phyloP scores from a whole-genome alignment of 345 rosid species.

The Eucalyptus paniculata region DNA sequence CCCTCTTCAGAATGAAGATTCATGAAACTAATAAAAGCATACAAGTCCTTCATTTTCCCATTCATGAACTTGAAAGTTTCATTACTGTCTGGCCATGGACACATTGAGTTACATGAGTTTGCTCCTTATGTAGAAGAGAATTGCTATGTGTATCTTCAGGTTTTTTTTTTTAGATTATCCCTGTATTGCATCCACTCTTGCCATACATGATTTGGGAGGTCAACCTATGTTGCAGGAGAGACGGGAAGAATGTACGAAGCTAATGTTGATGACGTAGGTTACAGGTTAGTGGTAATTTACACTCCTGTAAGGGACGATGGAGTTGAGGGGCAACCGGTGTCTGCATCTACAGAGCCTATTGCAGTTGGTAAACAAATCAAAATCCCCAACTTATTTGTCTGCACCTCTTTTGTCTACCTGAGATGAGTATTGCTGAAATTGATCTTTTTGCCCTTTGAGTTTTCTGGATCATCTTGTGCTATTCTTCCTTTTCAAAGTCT shows the following conservation, averaged over 20 bases:
- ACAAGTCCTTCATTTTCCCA: background rate
- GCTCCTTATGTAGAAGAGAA: background rate
- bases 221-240: slow-evolving; percentile 55
- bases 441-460: background rate
- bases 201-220: background rate
- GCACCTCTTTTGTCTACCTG: background rate
- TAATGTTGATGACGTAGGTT: slow-evolving; percentile 98
- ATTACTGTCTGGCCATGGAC: background rate
- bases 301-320: slow-evolving; percentile 92
- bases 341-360: slow-evolving; percentile 90
- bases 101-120: background rate
- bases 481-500: background rate
- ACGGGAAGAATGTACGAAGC: slow-evolving; percentile 91
- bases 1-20: background rate
- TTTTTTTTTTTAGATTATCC: background rate
- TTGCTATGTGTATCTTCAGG: background rate
- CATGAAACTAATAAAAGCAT: background rate
- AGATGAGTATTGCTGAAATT: background rate
- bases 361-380: slow-evolving; percentile 55
- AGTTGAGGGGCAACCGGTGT: slow-evolving; percentile 88
- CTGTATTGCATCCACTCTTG: background rate
- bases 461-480: background rate
- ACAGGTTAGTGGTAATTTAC: slow-evolving; percentile 80
- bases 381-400: background rate
- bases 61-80: background rate